Evolutionary conservation across 1,284 basidiomycete genomes (phyloP).

Genomic region (Trichosporon ovoides): DNA sequence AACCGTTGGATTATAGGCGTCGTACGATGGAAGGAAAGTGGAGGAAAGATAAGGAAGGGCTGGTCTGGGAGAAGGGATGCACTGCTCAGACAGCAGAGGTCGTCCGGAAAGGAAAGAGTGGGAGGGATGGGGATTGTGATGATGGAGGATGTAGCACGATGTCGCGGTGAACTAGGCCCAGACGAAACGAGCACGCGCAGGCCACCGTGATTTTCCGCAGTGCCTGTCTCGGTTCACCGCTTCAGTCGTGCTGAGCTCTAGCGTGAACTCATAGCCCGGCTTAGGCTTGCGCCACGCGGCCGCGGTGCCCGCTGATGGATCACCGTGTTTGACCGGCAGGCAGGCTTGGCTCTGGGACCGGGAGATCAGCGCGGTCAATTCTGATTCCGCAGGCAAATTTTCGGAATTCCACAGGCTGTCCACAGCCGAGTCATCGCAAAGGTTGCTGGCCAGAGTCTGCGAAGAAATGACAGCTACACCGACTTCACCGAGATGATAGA

Average conservation of each 20-base stretch:
- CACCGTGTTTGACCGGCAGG: neutral
- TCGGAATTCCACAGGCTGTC: too few species aligned
- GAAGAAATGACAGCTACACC: too few species aligned
- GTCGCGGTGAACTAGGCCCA: neutral
- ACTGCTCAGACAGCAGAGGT: neutral
- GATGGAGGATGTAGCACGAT: neutral
- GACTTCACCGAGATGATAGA: too few species aligned
- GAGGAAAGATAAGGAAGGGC: neutral
- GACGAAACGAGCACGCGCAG: neutral
- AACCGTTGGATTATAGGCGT: neutral
- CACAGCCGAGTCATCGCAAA: too few species aligned
- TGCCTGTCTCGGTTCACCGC: too few species aligned
- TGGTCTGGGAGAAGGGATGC: neutral
- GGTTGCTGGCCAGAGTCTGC: too few species aligned
- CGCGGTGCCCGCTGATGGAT: neutral
- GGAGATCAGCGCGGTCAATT: too few species aligned
- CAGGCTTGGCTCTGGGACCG: neutral
- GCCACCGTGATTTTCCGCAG: conserved; percentile 2
- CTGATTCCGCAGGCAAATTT: too few species aligned
- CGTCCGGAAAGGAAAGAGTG: neutral
- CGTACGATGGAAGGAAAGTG: neutral
- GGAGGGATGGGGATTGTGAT: neutral
- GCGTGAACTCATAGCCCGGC: neutral
- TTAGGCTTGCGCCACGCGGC: neutral
- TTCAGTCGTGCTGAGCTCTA: neutral